Evolutionary conservation across 2,329 filamentous ascomycete species (phyloP).

Genomic region (Cercospora brassicicola): DNA sequence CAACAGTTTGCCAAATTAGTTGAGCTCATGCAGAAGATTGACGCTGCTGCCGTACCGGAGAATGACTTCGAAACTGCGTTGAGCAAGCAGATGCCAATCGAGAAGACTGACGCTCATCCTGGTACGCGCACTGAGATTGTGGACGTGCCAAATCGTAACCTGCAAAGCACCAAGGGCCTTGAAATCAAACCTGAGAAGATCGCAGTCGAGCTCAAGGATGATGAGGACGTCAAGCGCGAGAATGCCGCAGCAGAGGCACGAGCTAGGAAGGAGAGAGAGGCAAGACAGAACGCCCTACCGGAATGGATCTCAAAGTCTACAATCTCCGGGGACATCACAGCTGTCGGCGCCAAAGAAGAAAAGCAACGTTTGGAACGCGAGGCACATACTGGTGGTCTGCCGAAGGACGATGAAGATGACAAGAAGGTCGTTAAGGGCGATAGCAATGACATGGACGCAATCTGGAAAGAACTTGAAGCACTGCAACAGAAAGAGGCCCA

Average conservation of each 20-base stretch:
- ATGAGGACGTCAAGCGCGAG: conserved; percentile 39
- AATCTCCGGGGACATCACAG: conserved; percentile 49
- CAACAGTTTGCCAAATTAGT: conserved; percentile 78
- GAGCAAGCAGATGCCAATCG: conserved; percentile 61
- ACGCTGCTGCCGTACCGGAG: conserved; percentile 69
- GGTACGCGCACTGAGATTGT: conserved; percentile 47
- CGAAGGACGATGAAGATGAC: conserved; percentile 48
- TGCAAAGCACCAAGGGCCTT: conserved; percentile 39
- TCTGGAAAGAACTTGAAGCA: conserved; percentile 66
- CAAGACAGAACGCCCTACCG: conserved; percentile 39
- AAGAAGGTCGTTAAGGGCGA: conserved; percentile 40
- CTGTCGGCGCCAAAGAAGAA: conserved; percentile 39
- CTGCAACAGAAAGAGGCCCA: conserved; percentile 53
- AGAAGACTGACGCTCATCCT: conserved; percentile 67
- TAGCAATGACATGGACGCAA: conserved; percentile 62
- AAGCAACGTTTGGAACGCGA: conserved; percentile 43
- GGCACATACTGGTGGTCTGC: conserved; percentile 37
- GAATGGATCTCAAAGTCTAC: conserved; percentile 41
- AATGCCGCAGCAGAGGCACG: conserved; percentile 36
- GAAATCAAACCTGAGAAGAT: conserved; percentile 40
- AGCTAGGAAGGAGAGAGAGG: conserved; percentile 37
- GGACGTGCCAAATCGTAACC: conserved; percentile 36
- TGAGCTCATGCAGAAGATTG: conserved; percentile 72
- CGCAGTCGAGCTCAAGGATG: conserved; percentile 38
- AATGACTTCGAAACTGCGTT: conserved; percentile 72